These are phyloP conservation scores for Leptographium galeiforme DNA, from an alignment of 2,329 filamentous ascomycete genomes.

Conservation along the genomic window DNA sequence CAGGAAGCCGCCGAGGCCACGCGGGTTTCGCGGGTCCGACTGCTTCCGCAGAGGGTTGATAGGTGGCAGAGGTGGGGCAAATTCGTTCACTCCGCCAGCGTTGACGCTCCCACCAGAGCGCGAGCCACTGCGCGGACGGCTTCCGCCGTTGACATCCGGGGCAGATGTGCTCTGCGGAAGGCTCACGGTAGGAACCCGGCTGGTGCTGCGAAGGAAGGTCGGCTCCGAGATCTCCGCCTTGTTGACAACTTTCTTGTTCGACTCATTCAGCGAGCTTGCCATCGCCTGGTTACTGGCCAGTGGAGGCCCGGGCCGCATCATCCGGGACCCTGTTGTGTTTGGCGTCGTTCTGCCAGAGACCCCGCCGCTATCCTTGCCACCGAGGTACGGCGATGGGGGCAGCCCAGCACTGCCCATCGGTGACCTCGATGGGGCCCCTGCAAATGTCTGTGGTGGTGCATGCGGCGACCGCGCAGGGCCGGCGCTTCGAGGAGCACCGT, in stretches of 20 bases:
- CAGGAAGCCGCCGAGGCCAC: conserved; percentile 25
- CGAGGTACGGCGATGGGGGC: conserved; percentile 19
- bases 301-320: conserved; percentile 14
- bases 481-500: conserved; percentile 7
- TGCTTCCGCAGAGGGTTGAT: conserved; percentile 42
- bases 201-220: conserved; percentile 31
- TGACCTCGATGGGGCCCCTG: conserved; percentile 17
- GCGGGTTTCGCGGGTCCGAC: conserved; percentile 20
- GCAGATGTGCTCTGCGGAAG: conserved; percentile 18
- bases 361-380: conserved; percentile 2
- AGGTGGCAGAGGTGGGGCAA: conserved; percentile 39
- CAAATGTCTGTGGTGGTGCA: conserved; percentile 12
- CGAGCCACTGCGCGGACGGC: conserved; percentile 23
- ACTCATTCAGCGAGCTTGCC: conserved; percentile 22
- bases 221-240: conserved; percentile 38
- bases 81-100: conserved; percentile 11
- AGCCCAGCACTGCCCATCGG: conserved; percentile 19
- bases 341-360: conserved; percentile 20
- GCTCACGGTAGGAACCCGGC: conserved; percentile 28
- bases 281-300: conserved; percentile 10
- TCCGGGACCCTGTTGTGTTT: conserved; percentile 13
- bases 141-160: conserved; percentile 13
- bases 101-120: conserved; percentile 26
- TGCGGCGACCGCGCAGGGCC: conserved; percentile 25
- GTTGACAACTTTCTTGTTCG: conserved; percentile 27